Percentiles rank a stretch among this genome's conserved stretches.
These are phyloP conservation scores for Nymphaea thermarum DNA, from an alignment of 164 flowering plant genomes.

Conservation along the genomic window DNA sequence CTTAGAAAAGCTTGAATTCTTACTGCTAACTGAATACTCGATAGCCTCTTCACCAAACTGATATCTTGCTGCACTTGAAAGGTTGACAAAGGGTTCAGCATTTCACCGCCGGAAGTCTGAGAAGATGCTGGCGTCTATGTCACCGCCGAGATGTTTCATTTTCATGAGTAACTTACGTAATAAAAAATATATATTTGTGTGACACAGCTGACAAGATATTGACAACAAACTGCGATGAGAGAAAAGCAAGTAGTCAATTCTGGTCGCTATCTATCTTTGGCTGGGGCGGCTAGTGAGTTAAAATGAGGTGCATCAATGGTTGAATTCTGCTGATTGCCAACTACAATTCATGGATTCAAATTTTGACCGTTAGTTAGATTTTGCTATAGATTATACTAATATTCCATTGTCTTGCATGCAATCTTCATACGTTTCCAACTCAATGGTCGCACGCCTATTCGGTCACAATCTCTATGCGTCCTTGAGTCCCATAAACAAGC, in stretches of 20 bases:
- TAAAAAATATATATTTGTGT: too few species aligned
- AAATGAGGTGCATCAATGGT: background rate
- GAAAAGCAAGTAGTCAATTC: background rate
- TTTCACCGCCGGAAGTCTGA: too few species aligned
- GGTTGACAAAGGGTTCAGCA: background rate
- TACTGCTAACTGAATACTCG: too few species aligned
- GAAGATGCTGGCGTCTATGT: too few species aligned
- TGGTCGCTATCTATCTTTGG: background rate
- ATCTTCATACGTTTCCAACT: background rate
- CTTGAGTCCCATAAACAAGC: too few species aligned
- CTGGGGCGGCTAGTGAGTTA: background rate
- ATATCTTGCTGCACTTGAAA: background rate
- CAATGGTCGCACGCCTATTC: background rate
- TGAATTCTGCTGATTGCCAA: background rate
- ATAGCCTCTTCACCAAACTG: background rate
- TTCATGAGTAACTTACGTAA: too few species aligned
- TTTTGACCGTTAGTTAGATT: background rate
- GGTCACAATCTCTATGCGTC: background rate
- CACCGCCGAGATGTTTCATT: too few species aligned
- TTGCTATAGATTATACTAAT: background rate
- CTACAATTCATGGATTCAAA: background rate
- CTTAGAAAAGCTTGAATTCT: too few species aligned
- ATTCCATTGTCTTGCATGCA: background rate
- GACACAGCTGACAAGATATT: too few species aligned
- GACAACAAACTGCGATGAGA: too few species aligned